phyloP scores from a whole-genome alignment of 345 rosid species.

The Luvunga scandens region DNA sequence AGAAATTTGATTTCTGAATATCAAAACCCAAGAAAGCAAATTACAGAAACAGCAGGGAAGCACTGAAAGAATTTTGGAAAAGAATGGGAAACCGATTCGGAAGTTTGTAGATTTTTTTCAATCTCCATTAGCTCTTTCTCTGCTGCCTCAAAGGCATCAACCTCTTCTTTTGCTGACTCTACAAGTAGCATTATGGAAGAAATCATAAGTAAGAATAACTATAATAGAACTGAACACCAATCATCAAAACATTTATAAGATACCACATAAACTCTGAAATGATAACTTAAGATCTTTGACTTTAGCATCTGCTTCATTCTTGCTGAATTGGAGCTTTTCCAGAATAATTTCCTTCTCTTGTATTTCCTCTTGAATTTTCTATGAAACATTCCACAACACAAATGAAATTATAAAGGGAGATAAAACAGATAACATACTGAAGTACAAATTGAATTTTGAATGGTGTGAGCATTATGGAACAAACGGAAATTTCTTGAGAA shows the following conservation, averaged over 20 bases:
- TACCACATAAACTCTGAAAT: constrained; percentile 74
- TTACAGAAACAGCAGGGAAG: constrained; percentile 11
- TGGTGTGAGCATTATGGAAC: constrained; percentile 27
- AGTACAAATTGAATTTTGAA: constrained; percentile 11
- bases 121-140: constrained; percentile 70
- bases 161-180: constrained; percentile 79
- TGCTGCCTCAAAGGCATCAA: constrained; percentile 69
- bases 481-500: constrained; percentile 72
- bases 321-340: constrained; percentile 42
- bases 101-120: constrained; percentile 57
- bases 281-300: constrained; percentile 52
- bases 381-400: constrained; percentile 16
- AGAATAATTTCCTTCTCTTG: constrained; percentile 45
- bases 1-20: constrained; percentile 25
- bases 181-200: constrained; percentile 6
- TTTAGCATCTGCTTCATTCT: constrained; percentile 56
- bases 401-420: not conserved
- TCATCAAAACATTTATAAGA: not conserved
- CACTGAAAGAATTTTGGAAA: constrained; percentile 6
- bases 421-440: constrained; percentile 6
- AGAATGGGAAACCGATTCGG: constrained; percentile 46
- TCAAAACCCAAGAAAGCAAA: constrained; percentile 9
- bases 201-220: not conserved
- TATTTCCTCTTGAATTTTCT: constrained; percentile 58
- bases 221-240: constrained; percentile 1